phyloP scores from a whole-genome alignment of 768 basidiomycete species.

The Serendipita sp. region DNA sequence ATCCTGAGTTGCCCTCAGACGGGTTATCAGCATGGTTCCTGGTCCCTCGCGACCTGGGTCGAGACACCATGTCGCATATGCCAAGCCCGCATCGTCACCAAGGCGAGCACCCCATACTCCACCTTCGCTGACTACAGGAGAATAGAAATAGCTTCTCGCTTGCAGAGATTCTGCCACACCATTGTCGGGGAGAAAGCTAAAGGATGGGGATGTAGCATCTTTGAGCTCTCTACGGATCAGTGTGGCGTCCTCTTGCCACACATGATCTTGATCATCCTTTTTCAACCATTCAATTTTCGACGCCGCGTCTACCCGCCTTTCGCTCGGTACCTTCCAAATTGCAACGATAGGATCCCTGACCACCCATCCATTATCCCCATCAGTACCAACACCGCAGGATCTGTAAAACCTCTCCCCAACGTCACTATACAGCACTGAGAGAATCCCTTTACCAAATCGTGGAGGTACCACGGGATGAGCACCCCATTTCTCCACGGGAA shows the following conservation, averaged over 20 bases:
- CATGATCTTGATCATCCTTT: conserved; percentile 21
- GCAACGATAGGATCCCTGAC: conserved; percentile 25
- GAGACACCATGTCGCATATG: conserved; percentile 32
- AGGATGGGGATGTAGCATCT: conserved; percentile 10
- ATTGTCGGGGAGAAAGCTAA: conserved; percentile 28
- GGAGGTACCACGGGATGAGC: conserved; percentile 25
- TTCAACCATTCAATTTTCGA: conserved; percentile 20
- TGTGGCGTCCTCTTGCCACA: conserved; percentile 29
- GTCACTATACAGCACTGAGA: conserved; percentile 41
- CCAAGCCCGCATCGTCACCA: conserved; percentile 8
- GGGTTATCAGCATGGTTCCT: conserved; percentile 29
- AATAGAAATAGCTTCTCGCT: conserved; percentile 9
- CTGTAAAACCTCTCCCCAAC: conserved; percentile 33
- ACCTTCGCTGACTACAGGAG: not conserved
- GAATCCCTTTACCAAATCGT: conserved; percentile 25
- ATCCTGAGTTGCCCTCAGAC: conserved; percentile 22
- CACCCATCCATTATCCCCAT: conserved; percentile 29
- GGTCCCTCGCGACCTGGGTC: conserved; percentile 21
- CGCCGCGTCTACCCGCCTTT: not conserved
- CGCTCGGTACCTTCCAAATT: conserved; percentile 22
- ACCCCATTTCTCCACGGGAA: conserved; percentile 29
- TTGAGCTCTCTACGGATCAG: conserved; percentile 20
- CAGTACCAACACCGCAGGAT: conserved; percentile 23
- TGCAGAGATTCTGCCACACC: conserved; percentile 33
- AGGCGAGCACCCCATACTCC: conserved; percentile 21